phyloP scores from a whole-genome alignment of 1,139 yeast species.

The Hansenula sp. region DNA sequence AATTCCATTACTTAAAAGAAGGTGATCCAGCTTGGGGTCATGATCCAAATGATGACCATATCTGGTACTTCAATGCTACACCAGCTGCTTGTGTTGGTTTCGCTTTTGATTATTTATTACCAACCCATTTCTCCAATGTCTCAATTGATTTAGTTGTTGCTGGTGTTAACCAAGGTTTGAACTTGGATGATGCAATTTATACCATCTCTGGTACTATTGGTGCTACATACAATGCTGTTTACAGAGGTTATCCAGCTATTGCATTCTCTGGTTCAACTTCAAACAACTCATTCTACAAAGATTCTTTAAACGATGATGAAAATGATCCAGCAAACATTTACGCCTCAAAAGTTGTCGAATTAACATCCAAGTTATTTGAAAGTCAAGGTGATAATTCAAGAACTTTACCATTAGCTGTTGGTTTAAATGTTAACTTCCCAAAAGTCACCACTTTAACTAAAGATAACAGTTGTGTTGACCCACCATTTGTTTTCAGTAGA shows the following conservation, averaged over 20 bases:
- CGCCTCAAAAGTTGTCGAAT: constrained; percentile 34
- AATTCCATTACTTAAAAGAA: constrained; percentile 33
- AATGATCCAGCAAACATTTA: constrained; percentile 37
- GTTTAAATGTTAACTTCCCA: constrained; percentile 46
- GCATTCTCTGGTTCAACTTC: constrained; percentile 35
- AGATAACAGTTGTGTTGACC: constrained; percentile 32
- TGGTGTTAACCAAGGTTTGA: constrained; percentile 45
- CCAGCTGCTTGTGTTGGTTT: constrained; percentile 40
- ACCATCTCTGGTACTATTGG: constrained; percentile 43
- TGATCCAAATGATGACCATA: constrained; percentile 32
- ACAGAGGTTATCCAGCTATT: constrained; percentile 39
- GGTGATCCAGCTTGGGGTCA: constrained; percentile 45
- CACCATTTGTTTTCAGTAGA: constrained; percentile 36
- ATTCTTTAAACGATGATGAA: constrained; percentile 33
- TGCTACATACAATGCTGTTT: constrained; percentile 36
- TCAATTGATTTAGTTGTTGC: constrained; percentile 38
- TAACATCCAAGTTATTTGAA: constrained; percentile 35
- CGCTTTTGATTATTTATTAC: constrained; percentile 37
- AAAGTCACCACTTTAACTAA: constrained; percentile 33
- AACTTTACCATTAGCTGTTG: constrained; percentile 40
- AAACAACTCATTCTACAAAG: constrained; percentile 41
- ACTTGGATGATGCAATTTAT: constrained; percentile 34
- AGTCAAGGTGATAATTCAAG: constrained; percentile 27
- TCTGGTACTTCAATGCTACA: constrained; percentile 45
- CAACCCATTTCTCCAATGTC: constrained; percentile 29